These are phyloP conservation scores for Talaromyces nanjingensis DNA, from an alignment of 495 filamentous ascomycete genomes.

Conservation along the genomic window DNA sequence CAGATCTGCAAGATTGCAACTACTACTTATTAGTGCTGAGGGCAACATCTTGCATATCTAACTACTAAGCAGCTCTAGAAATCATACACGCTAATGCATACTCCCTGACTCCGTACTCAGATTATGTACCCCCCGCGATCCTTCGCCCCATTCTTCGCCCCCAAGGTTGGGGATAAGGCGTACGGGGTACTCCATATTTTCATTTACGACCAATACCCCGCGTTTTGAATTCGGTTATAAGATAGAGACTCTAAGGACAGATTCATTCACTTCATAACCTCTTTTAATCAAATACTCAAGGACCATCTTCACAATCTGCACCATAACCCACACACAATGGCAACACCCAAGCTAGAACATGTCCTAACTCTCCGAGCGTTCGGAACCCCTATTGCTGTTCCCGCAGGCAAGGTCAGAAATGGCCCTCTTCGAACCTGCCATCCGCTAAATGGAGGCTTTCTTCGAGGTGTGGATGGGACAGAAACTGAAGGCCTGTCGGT, in stretches of 20 bases:
- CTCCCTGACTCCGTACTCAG: neutral
- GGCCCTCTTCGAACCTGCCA: neutral
- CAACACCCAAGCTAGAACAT: neutral
- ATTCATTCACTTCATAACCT: neutral
- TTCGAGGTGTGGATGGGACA: neutral
- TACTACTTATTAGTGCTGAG: neutral
- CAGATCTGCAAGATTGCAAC: neutral
- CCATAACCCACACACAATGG: neutral
- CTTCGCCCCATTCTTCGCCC: neutral
- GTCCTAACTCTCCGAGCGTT: neutral
- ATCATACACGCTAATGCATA: neutral
- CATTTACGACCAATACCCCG: neutral
- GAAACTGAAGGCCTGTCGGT: neutral
- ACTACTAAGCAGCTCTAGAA: neutral
- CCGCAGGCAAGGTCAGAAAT: neutral
- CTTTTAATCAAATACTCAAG: neutral
- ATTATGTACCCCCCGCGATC: neutral
- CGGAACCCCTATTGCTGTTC: neutral
- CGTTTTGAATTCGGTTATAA: neutral
- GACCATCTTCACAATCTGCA: too few relatives aligned
- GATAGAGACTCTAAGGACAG: neutral
- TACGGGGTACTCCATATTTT: neutral
- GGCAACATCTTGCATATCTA: neutral
- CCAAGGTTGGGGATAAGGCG: neutral
- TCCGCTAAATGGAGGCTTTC: neutral